Conservation (phyloP, 2,329 filamentous ascomycete genomes). For the Colletotrichum sp. region DNA sequence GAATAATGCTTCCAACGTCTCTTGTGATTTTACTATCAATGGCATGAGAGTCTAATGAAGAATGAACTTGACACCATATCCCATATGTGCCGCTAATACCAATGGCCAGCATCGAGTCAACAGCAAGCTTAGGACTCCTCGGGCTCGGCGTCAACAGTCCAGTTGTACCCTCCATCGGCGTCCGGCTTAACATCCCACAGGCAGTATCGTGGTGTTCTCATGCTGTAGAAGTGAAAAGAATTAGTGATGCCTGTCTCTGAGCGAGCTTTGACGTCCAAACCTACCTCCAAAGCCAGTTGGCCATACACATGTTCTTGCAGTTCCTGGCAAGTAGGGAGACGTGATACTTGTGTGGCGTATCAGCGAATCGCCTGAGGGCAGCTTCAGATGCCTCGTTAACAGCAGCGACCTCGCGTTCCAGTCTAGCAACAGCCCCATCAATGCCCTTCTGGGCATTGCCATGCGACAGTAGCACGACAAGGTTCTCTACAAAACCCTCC, state of each 20-base stretch:
- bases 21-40: neutral
- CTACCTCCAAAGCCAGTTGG: slow-evolving; percentile 11
- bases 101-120: neutral
- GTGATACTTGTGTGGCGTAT: neutral
- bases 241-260: neutral
- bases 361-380: neutral
- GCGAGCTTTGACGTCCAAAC: rapidly evolving
- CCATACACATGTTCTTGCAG: slow-evolving; percentile 16
- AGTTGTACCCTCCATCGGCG: neutral
- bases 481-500: slow-evolving; percentile 9
- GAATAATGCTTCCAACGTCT: neutral
- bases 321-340: neutral
- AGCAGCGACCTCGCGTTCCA: neutral
- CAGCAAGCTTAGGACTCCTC: neutral
- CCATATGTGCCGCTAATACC: neutral
- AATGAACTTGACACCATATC: neutral
- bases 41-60: neutral
- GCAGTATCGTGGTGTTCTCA: slow-evolving; percentile 4
- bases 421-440: neutral
- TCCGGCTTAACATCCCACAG: neutral
- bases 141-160: neutral
- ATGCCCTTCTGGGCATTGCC: neutral
- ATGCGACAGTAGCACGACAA: neutral
- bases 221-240: rapidly evolving
- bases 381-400: neutral